phyloP scores from a whole-genome alignment of 1,284 basidiomycete genomes.

The Malassezia sympodialis region DNA sequence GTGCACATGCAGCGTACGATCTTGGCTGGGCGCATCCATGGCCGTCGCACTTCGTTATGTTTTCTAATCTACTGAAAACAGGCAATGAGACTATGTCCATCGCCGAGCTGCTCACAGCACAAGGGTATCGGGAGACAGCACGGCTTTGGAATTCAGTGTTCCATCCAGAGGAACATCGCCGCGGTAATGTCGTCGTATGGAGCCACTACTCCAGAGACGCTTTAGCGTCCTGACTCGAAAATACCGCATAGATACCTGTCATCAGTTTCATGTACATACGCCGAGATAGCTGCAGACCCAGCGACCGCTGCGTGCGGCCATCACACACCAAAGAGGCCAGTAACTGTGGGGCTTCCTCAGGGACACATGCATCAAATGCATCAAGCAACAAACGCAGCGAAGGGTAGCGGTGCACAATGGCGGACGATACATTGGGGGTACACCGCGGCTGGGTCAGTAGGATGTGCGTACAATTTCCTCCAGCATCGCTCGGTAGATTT shows the following conservation, averaged over 20 bases:
- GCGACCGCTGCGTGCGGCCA: not conserved
- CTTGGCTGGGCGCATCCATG: slow-evolving; percentile 60
- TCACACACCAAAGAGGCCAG: not conserved
- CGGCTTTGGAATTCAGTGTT: slow-evolving; percentile 58
- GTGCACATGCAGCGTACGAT: slow-evolving; percentile 16
- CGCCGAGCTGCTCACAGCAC: slow-evolving; percentile 51
- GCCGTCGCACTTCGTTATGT: slow-evolving; percentile 71
- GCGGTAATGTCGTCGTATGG: slow-evolving; percentile 67
- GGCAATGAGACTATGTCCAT: slow-evolving; percentile 18
- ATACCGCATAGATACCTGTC: not conserved
- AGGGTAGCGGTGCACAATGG: slow-evolving; percentile 9
- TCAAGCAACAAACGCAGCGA: slow-evolving; percentile 4
- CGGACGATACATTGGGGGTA: not conserved
- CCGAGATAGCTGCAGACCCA: slow-evolving; percentile 1
- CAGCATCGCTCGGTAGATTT: slow-evolving; percentile 14
- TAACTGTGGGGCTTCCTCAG: not conserved
- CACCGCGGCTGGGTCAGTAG: slow-evolving; percentile 4
- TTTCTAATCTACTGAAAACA: slow-evolving; percentile 58
- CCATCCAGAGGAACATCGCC: slow-evolving; percentile 68
- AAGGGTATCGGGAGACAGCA: slow-evolving; percentile 63
- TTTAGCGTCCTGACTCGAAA: slow-evolving; percentile 1
- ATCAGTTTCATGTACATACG: slow-evolving; percentile 1
- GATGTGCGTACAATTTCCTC: slow-evolving; percentile 11
- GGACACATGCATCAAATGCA: not conserved
- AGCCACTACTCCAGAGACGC: slow-evolving; percentile 28